phyloP scores from a whole-genome alignment of 352 stramenopile species.

The Pythium volutum region DNA sequence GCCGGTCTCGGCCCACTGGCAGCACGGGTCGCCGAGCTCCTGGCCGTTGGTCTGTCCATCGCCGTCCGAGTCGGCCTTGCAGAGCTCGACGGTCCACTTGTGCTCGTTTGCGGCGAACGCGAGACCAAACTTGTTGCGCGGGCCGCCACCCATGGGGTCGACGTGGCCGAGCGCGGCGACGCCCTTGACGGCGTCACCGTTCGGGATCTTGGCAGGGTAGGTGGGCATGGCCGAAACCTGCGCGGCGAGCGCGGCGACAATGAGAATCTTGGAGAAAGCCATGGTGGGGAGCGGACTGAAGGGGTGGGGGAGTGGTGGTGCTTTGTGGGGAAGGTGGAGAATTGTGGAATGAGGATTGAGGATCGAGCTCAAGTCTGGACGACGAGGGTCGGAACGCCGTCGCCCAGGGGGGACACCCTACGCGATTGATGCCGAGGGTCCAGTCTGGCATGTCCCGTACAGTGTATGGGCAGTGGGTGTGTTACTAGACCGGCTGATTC shows the following conservation, averaged over 20 bases:
- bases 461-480: too few relatives aligned
- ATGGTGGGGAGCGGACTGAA: background rate
- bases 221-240: background rate
- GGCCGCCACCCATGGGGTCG: conserved; percentile 21
- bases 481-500: background rate
- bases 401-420: too few relatives aligned
- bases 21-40: conserved; percentile 27
- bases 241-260: background rate
- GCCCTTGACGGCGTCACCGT: conserved; percentile 13
- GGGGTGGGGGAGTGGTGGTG: background rate
- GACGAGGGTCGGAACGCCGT: too few relatives aligned
- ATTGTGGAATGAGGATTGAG: conserved; percentile 3
- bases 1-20: conserved; percentile 13
- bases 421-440: too few relatives aligned
- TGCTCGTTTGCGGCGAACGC: conserved; percentile 21
- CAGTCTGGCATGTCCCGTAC: background rate
- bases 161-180: conserved; percentile 32
- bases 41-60: conserved; percentile 48
- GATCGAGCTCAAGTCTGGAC: background rate
- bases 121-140: conserved; percentile 30
- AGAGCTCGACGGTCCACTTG: conserved; percentile 35
- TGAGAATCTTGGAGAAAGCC: background rate
- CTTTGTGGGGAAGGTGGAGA: background rate
- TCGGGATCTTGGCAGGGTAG: conserved; percentile 11
- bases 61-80: conserved; percentile 27